These are phyloP conservation scores for Prunus padus DNA, from an alignment of 306 rosid genomes.

Conservation along the genomic window DNA sequence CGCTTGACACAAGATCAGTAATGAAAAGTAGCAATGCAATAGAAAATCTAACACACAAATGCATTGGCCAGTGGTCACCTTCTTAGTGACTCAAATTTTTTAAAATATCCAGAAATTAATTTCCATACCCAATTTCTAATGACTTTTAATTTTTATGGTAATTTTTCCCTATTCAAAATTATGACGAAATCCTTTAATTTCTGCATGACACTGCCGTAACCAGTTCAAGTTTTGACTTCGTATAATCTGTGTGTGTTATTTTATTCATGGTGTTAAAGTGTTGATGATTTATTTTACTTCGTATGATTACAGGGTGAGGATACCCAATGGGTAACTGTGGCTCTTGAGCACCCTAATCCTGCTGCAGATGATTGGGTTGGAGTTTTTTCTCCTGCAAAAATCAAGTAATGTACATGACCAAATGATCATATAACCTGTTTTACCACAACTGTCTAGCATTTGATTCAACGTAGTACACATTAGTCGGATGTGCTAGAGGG, in stretches of 20 bases:
- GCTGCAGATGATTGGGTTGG: slow-evolving; percentile 63
- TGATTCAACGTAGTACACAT: background rate
- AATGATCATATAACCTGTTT: background rate
- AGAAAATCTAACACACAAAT: background rate
- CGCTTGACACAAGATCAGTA: background rate
- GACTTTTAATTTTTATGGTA: background rate
- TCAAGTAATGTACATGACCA: slow-evolving; percentile 49
- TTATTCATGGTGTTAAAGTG: background rate
- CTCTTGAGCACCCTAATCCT: slow-evolving; percentile 44
- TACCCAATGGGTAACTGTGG: slow-evolving; percentile 53
- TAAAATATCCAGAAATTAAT: too few relatives aligned
- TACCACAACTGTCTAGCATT: background rate
- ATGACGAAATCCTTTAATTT: background rate
- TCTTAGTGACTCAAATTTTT: background rate
- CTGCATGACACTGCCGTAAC: background rate
- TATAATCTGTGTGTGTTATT: background rate
- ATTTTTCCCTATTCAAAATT: background rate
- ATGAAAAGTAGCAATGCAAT: background rate
- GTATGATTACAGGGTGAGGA: slow-evolving; percentile 63
- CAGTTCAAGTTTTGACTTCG: background rate
- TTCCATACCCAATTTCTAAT: background rate
- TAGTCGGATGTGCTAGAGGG: background rate
- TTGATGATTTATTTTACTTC: slow-evolving; percentile 10
- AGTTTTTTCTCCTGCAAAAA: slow-evolving; percentile 72
- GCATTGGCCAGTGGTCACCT: background rate